These are phyloP conservation scores for cucumber (Cucumis sativus) DNA, from an alignment of 306 rosid genomes.

Conservation along the genomic window Cucumber_9930_V3 NC_026656.2:13428001-13428500, in stretches of 20 bases:
- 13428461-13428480: conserved; percentile 9
- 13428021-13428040: too few species aligned
- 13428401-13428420: conserved; percentile 11
- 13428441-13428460: conserved; percentile 21
- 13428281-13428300: conserved; percentile 67
- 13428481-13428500: conserved; percentile 11
- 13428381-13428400: conserved; percentile 27
- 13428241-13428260: conserved; percentile 60
- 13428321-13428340: conserved; percentile 13
- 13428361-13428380: not conserved
- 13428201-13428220: conserved; percentile 24
- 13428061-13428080: too few species aligned
- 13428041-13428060: too few species aligned
- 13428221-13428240: conserved; percentile 12
- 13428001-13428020: too few species aligned
- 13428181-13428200: too few species aligned
- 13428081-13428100: too few species aligned
- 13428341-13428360: not conserved
- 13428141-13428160: not conserved
- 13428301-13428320: conserved; percentile 65
- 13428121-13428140: too few species aligned
- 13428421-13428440: conserved; percentile 11
- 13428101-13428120: too few species aligned
- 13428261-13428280: conserved; percentile 75
- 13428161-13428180: too few species aligned